Evolutionary conservation across 306 rosid genomes (phyloP).

Genomic region (Prinsepia uniflora): DNA sequence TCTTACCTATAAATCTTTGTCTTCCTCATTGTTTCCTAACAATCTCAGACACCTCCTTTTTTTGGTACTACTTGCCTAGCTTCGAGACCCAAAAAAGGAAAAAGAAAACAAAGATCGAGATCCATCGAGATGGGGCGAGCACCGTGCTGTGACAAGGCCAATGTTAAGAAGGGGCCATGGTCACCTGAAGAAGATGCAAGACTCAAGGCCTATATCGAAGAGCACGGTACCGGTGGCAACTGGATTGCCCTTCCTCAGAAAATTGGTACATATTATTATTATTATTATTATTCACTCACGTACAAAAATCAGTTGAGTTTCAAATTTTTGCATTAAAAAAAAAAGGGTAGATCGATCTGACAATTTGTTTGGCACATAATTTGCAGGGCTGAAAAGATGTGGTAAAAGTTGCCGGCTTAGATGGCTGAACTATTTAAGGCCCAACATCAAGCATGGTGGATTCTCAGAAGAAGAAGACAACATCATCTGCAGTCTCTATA

Average conservation of each 20-base stretch:
- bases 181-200: constrained; percentile 88
- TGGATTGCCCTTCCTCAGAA: constrained; percentile 99
- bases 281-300: too few species aligned
- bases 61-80: constrained; percentile 13
- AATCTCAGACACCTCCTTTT: constrained; percentile 30
- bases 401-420: constrained; percentile 95
- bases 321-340: too few species aligned
- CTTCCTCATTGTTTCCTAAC: constrained; percentile 48
- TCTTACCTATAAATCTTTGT: constrained; percentile 62
- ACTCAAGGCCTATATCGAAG: constrained; percentile 82
- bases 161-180: constrained; percentile 99
- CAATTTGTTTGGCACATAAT: not conserved
- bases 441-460: constrained; percentile 97
- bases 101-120: not conserved
- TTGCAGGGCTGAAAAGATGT: constrained; percentile 90
- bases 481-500: constrained; percentile 89
- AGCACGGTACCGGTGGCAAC: constrained; percentile 85
- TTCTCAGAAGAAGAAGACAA: constrained; percentile 99
- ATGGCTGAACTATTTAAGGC: constrained; percentile 95
- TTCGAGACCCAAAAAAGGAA: constrained; percentile 2
- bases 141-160: constrained; percentile 96
- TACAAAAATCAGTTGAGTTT: too few species aligned
- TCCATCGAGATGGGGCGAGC: constrained; percentile 79
- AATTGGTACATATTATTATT: constrained; percentile 46
- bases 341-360: not conserved